These are phyloP conservation scores for Barnettozyma vustinii DNA, from an alignment of 805 yeast species.

Conservation along the genomic window DNA sequence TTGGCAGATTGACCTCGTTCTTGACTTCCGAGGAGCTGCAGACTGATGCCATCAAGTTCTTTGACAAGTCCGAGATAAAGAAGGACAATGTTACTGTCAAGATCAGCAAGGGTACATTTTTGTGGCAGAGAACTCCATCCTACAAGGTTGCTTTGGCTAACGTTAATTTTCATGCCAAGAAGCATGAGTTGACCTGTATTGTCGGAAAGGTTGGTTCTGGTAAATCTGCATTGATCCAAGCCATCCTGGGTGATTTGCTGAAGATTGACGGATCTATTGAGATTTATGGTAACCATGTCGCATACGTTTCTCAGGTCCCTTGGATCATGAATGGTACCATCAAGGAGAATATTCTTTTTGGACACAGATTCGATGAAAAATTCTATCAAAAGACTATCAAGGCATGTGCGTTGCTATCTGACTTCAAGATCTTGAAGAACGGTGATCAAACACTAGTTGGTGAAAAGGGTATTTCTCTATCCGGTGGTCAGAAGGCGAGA, in stretches of 20 bases:
- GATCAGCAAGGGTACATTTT: slow-evolving; percentile 62
- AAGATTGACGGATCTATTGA: slow-evolving; percentile 68
- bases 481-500: slow-evolving; percentile 98
- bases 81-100: slow-evolving; percentile 64
- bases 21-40: slow-evolving; percentile 78
- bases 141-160: slow-evolving; percentile 63
- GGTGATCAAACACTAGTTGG: slow-evolving; percentile 36
- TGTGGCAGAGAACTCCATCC: slow-evolving; percentile 71
- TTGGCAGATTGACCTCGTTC: slow-evolving; percentile 68
- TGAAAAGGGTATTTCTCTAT: slow-evolving; percentile 91
- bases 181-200: slow-evolving; percentile 78
- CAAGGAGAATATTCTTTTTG: slow-evolving; percentile 86
- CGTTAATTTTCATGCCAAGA: slow-evolving; percentile 56
- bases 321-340: slow-evolving; percentile 97
- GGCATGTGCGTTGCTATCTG: slow-evolving; percentile 80
- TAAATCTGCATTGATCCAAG: slow-evolving; percentile 75
- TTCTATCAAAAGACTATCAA: slow-evolving; percentile 76
- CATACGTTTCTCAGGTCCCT: slow-evolving; percentile 89
- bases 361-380: slow-evolving; percentile 73
- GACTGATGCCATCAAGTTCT: slow-evolving; percentile 60
- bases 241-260: slow-evolving; percentile 71
- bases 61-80: slow-evolving; percentile 35
- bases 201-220: slow-evolving; percentile 92
- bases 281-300: slow-evolving; percentile 68
- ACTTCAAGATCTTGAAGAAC: slow-evolving; percentile 39